A percentile compares a stretch with the other conserved stretches of the same genome.
phyloP scores from a whole-genome alignment of 2,329 filamentous ascomycete genomes.

The Emmonsiellopsis sp. region DNA sequence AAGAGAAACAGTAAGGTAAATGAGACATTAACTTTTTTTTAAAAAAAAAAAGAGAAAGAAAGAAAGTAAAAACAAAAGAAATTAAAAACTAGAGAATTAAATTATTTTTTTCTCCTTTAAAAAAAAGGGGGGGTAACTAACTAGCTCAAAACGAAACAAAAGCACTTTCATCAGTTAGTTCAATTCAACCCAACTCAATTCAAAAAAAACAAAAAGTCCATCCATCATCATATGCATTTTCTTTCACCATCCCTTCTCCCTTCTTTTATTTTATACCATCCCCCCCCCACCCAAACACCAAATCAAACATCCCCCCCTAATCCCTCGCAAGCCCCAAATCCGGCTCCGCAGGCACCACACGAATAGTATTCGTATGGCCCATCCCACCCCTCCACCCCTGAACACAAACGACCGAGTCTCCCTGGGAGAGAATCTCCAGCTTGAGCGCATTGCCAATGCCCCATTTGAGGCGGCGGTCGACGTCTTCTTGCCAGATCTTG shows the following conservation, averaged over 20 bases:
- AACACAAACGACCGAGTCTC: slow-evolving; percentile 60
- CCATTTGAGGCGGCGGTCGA: slow-evolving; percentile 96
- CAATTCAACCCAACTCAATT: no score
- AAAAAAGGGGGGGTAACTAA: no score
- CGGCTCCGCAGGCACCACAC: slow-evolving; percentile 41
- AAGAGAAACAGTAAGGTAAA: slow-evolving; percentile 2
- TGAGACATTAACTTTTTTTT: not conserved
- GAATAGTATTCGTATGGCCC: slow-evolving; percentile 59
- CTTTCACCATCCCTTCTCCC: not conserved
- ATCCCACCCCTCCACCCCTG: slow-evolving; percentile 60
- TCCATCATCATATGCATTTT: not conserved
- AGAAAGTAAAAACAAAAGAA: not conserved
- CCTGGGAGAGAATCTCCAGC: slow-evolving; percentile 71
- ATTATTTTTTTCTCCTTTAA: no score
- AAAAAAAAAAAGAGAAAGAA: not conserved
- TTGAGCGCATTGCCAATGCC: slow-evolving; percentile 79
- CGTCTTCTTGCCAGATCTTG: slow-evolving; percentile 97
- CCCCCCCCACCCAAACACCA: not conserved
- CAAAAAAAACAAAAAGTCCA: no score
- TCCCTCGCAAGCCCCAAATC: slow-evolving; percentile 30
- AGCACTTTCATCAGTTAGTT: no score
- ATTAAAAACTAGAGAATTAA: not conserved
- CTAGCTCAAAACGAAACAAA: no score
- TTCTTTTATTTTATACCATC: not conserved
- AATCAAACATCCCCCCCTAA: slow-evolving; percentile 7